Evolutionary conservation across 306 rosid species (phyloP), one percentile per base, ranked within the genome.

Genomic region (Parietaria judaica): DNA sequence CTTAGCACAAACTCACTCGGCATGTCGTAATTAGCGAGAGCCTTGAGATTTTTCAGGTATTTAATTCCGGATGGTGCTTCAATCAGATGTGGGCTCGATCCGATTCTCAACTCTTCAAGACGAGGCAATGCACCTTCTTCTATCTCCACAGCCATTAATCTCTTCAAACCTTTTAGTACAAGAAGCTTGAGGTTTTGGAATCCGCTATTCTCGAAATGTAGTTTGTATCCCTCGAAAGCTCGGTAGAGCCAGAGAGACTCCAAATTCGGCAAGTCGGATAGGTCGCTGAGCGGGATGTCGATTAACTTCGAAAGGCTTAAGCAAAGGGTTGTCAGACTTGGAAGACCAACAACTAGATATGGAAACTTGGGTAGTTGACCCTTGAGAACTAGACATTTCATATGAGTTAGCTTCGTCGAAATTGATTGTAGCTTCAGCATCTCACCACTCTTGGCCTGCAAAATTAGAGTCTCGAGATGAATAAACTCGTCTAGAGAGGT

Each of bases 201-300:
- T 3, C 77, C 73, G 3, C 63, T 63, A n/a, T 6, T 35, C 57
- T 58, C 38, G 34, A 73, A 78, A 47, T 69, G 67, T 37, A 78
- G 54, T 23, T 2, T 50, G 55, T 63, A 69, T 12, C 78, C 81
- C 35, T 1, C 58, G 46, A 54, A 77, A 11, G 69, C 69, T 7
- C 54, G 49, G 51, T 38, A 44, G 5, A 72, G 12, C n/a, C 8
- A 17, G 2, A 72, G 55, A 9, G 11, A n/a, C 23, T n/a, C 14
- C 55, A 77, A 14, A 51, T 51, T 60, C 13, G 69, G 75, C 60
- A 77, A 49, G 1, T 11, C 7, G 11, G 51, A 4, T 7, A 67
- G 12, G 4, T 39, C 5, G 2, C 59, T 8, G 1, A 76, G 15
- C 0, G 80, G 77, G 55, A 66, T 73, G 38, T 36, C 37, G 35